These are phyloP conservation scores for Macrophomina pseudophaseolina DNA, from an alignment of 2,329 filamentous ascomycete genomes.

Conservation along the genomic window DNA sequence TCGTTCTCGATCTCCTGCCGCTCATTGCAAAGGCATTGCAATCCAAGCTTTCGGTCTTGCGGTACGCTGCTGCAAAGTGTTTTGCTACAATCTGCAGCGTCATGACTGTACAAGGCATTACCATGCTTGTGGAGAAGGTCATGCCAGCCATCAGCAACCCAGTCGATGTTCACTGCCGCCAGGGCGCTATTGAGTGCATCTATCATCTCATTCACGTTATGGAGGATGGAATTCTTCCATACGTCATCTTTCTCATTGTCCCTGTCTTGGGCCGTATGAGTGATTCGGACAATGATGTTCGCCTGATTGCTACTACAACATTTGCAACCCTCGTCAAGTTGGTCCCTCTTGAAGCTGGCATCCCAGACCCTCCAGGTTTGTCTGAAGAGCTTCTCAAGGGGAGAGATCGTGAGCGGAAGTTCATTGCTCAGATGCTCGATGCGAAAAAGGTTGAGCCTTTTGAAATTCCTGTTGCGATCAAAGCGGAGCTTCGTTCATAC, in stretches of 20 bases:
- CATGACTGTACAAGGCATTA: conserved; percentile 94
- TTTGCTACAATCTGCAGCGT: conserved; percentile 97
- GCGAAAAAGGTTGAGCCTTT: conserved; percentile 96
- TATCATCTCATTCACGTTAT: conserved; percentile 98
- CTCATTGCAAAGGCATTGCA: conserved; percentile 86
- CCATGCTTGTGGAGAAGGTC: conserved; percentile 90
- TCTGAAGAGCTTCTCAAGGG: conserved; percentile 87
- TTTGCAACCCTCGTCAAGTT: conserved; percentile 97
- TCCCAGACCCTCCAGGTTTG: conserved; percentile 92
- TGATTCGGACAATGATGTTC: conserved; percentile 94
- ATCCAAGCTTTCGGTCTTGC: conserved; percentile 86
- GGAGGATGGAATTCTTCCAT: conserved; percentile 94
- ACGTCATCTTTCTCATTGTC: conserved; percentile 98
- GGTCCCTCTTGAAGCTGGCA: conserved; percentile 94
- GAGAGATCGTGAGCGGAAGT: conserved; percentile 91
- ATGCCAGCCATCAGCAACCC: conserved; percentile 91
- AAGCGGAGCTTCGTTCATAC: conserved; percentile 93
- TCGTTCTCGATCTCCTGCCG: conserved; percentile 82
- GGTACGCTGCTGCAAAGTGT: conserved; percentile 97
- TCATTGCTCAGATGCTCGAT: conserved; percentile 94
- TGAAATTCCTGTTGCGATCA: conserved; percentile 92
- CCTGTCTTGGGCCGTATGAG: conserved; percentile 98
- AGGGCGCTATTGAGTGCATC: conserved; percentile 92
- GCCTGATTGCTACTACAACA: conserved; percentile 91
- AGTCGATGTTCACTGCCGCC: conserved; percentile 83